phyloP scores from a whole-genome alignment of 1,284 basidiomycete species.

The Moniliella sp. region DNA sequence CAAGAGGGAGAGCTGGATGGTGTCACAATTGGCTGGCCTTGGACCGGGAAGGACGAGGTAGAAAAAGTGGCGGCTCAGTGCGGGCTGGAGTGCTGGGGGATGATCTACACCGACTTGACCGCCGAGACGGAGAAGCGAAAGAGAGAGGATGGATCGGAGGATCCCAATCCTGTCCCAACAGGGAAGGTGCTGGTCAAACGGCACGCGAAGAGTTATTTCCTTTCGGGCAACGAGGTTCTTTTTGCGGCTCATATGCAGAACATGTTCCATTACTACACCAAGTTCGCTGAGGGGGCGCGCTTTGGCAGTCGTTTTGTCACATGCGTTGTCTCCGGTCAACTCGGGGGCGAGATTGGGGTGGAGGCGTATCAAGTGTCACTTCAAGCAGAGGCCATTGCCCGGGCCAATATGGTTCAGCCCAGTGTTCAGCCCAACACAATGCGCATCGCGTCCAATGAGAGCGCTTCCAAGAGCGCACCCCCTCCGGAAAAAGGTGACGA shows the following conservation, averaged over 20 bases:
- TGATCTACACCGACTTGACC: slow-evolving; percentile 85
- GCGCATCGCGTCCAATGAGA: slow-evolving; percentile 46
- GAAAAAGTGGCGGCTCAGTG: slow-evolving; percentile 47
- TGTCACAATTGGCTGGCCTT: slow-evolving; percentile 66
- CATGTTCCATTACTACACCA: slow-evolving; percentile 52
- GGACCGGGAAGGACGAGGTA: slow-evolving; percentile 70
- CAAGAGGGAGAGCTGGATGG: slow-evolving; percentile 92
- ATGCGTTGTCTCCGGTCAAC: slow-evolving; percentile 68
- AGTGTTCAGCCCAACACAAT: slow-evolving; percentile 65
- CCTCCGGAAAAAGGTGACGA: no score
- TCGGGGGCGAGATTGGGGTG: slow-evolving; percentile 62
- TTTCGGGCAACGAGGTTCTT: slow-evolving; percentile 76
- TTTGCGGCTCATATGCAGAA: slow-evolving; percentile 73
- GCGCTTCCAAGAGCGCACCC: no score
- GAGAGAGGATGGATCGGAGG: no score
- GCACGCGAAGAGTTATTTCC: slow-evolving; percentile 77
- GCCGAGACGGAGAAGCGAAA: no score
- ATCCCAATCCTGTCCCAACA: no score
- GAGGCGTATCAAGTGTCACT: slow-evolving; percentile 74
- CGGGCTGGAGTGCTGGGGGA: slow-evolving; percentile 58
- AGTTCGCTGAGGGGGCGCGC: slow-evolving; percentile 56
- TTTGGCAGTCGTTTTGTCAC: slow-evolving; percentile 87
- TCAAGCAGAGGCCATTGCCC: slow-evolving; percentile 87
- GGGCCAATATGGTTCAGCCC: slow-evolving; percentile 91
- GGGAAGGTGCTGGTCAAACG: slow-evolving; percentile 73